Conservation (phyloP, 352 stramenopile species). For the Phytopythium cucurbitacearum region DNA sequence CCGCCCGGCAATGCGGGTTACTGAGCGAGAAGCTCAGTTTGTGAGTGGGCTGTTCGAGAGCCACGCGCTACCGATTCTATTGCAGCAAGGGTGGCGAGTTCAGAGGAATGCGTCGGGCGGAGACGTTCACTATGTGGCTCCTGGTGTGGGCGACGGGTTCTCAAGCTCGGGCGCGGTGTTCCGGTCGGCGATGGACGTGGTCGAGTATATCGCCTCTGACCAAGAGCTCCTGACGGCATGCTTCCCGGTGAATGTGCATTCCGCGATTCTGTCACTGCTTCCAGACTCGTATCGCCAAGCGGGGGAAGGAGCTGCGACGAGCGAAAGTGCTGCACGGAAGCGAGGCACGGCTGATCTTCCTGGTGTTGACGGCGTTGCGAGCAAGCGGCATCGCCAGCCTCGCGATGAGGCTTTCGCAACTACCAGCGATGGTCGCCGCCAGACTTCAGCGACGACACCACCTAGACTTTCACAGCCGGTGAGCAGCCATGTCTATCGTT, state of each 20-base stretch:
- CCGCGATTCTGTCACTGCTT: slow-evolving; percentile 65
- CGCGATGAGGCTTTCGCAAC: slow-evolving; percentile 14
- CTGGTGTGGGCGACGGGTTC: slow-evolving; percentile 25
- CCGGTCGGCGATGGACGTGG: slow-evolving; percentile 54
- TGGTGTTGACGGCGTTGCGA: slow-evolving; percentile 12
- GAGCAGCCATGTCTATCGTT: slow-evolving; percentile 5
- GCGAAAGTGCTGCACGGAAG: slow-evolving; percentile 10
- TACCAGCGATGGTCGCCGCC: neutral
- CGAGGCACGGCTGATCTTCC: slow-evolving; percentile 20
- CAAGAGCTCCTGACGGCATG: slow-evolving; percentile 51
- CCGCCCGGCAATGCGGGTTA: slow-evolving; percentile 42
- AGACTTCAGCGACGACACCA: neutral
- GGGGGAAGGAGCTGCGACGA: neutral
- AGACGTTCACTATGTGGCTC: slow-evolving; percentile 17
- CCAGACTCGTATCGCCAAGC: slow-evolving; percentile 16
- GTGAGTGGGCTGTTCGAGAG: slow-evolving; percentile 78
- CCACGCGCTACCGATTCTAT: slow-evolving; percentile 58
- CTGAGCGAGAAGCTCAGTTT: slow-evolving; percentile 70
- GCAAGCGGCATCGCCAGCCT: slow-evolving; percentile 23
- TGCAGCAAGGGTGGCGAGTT: slow-evolving; percentile 64
- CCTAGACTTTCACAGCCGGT: neutral
- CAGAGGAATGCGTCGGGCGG: slow-evolving; percentile 27
- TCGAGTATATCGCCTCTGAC: slow-evolving; percentile 69
- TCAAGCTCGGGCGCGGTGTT: slow-evolving; percentile 42
- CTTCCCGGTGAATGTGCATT: slow-evolving; percentile 72